Percentiles rank a stretch among this genome's conserved stretches.
phyloP scores from a whole-genome alignment of 768 basidiomycete genomes.

The Leucogyrophana mollusca region DNA sequence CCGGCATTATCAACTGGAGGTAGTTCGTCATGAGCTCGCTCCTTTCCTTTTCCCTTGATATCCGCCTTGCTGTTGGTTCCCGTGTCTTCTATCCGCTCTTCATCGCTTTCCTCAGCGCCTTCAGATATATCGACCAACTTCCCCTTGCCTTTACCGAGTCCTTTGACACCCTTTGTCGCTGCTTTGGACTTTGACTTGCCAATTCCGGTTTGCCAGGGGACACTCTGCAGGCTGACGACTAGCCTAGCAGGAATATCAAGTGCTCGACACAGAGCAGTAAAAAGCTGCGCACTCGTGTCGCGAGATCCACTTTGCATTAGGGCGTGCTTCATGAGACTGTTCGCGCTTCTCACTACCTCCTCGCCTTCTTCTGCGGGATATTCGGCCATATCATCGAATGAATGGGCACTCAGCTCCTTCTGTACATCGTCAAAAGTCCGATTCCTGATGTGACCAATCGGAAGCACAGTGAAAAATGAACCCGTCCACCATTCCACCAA shows the following conservation, averaged over 20 bases:
- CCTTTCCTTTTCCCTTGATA: constrained; percentile 32
- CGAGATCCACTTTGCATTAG: constrained; percentile 77
- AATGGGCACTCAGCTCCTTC: constrained; percentile 34
- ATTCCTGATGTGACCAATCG: constrained; percentile 68
- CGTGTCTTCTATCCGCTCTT: constrained; percentile 39
- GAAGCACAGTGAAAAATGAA: constrained; percentile 63
- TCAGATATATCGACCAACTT: constrained; percentile 25
- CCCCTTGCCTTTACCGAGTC: constrained; percentile 37
- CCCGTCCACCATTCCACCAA: constrained; percentile 85
- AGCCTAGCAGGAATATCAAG: constrained; percentile 85
- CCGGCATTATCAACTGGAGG: constrained; percentile 44
- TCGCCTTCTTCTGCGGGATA: constrained; percentile 31
- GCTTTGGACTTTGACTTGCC: constrained; percentile 53
- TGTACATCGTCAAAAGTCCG: constrained; percentile 78
- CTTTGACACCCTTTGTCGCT: constrained; percentile 30
- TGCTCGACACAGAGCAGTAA: constrained; percentile 85
- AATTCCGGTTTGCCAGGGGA: constrained; percentile 80
- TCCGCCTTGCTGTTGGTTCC: constrained; percentile 23
- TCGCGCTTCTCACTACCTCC: constrained; percentile 71
- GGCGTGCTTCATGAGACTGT: constrained; percentile 93
- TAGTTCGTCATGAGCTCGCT: constrained; percentile 14
- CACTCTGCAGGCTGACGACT: constrained; percentile 86
- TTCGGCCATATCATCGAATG: constrained; percentile 19
- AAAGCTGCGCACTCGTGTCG: constrained; percentile 87
- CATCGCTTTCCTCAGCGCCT: constrained; percentile 30